A percentile compares a stretch with the other conserved stretches of the same genome.
phyloP scores from a whole-genome alignment of 768 basidiomycete species.

The Kwoniella mangroviensis region DNA sequence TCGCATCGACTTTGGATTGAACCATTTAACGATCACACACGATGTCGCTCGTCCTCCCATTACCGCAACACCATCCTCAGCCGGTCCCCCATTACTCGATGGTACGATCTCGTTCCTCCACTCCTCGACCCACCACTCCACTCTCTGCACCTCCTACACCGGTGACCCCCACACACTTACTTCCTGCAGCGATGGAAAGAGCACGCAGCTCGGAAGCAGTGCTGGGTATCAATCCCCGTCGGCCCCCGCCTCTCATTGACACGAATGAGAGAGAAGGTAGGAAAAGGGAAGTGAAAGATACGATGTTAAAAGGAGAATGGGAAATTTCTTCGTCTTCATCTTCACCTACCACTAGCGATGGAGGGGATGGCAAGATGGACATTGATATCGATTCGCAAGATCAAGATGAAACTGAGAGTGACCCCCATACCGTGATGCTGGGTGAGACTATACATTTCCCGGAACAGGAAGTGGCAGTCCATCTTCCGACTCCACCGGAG shows the following conservation, averaged over 20 bases:
- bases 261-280: conserved; percentile 27
- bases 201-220: conserved; percentile 45
- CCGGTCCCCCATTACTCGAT: conserved; percentile 18
- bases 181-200: conserved; percentile 45
- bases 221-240: conserved; percentile 16
- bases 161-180: conserved; percentile 41
- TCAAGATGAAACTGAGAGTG: conserved; percentile 3
- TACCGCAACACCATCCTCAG: conserved; percentile 22
- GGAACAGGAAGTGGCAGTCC: conserved; percentile 21
- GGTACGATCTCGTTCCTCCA: conserved; percentile 25
- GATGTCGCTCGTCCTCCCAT: conserved; percentile 26
- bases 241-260: not conserved
- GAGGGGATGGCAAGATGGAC: conserved; percentile 37
- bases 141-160: conserved; percentile 52
- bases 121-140: conserved; percentile 27
- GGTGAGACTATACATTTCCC: conserved; percentile 13
- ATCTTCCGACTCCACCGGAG: conserved; percentile 26
- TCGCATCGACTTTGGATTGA: not conserved
- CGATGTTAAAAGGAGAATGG: conserved; percentile 35
- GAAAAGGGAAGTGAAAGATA: conserved; percentile 40
- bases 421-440: conserved; percentile 12
- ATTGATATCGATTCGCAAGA: conserved; percentile 24
- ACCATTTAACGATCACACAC: not conserved
- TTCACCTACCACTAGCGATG: not conserved
- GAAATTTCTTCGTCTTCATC: conserved; percentile 10